Conservation (phyloP, 768 basidiomycete species). For the Lactarius pseudohatsudake region DNA sequence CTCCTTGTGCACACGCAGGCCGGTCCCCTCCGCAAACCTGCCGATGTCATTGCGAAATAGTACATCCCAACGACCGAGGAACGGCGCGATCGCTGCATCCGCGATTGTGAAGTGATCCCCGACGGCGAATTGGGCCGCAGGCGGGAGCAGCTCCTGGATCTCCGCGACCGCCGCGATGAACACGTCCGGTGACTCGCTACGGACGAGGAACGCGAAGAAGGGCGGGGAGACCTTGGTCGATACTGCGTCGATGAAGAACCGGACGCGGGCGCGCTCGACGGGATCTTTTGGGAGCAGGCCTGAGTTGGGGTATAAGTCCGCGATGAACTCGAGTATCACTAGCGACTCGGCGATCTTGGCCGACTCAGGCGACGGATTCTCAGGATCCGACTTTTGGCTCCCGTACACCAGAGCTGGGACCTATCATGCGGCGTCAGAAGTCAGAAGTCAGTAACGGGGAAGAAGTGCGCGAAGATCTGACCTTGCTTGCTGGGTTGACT, state of each 20-base stretch:
- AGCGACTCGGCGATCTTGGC: conserved; percentile 59
- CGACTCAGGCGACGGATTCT: conserved; percentile 54
- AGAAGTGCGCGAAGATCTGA: conserved; percentile 30
- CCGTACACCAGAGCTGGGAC: conserved; percentile 62
- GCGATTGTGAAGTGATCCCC: conserved; percentile 53
- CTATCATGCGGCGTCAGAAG: conserved; percentile 35
- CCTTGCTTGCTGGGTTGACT: conserved; percentile 64
- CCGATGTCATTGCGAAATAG: conserved; percentile 50
- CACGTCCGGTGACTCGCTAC: conserved; percentile 39
- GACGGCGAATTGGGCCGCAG: conserved; percentile 40
- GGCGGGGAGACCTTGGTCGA: conserved; percentile 43
- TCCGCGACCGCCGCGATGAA: conserved; percentile 45
- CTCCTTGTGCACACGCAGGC: conserved; percentile 42
- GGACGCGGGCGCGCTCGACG: conserved; percentile 51
- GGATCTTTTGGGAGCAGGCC: conserved; percentile 52
- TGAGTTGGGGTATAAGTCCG: conserved; percentile 51
- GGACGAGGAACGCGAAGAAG: conserved; percentile 37
- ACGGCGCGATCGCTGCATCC: conserved; percentile 57
- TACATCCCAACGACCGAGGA: conserved; percentile 50
- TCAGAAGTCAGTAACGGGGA: too few relatives aligned
- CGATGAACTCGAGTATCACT: conserved; percentile 60
- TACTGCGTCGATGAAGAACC: conserved; percentile 58
- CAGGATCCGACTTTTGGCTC: conserved; percentile 52
- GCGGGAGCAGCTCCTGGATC: conserved; percentile 49
- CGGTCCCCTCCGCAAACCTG: conserved; percentile 40